These are phyloP conservation scores for Thelonectria olida DNA, from an alignment of 2,329 filamentous ascomycete genomes.

Conservation along the genomic window DNA sequence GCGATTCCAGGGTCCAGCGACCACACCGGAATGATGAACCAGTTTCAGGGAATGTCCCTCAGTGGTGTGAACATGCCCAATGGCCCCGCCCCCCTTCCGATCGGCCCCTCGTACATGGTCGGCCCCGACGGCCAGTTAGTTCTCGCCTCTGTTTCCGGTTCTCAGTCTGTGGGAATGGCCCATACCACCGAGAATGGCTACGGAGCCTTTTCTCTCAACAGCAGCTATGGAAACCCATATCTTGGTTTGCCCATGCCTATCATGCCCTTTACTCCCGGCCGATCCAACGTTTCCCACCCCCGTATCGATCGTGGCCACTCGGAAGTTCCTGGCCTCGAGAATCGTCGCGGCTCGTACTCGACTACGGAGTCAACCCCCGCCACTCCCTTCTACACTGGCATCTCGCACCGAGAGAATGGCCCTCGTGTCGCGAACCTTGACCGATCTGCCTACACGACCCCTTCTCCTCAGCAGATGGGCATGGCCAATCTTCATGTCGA, in stretches of 20 bases:
- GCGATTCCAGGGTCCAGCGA: slow-evolving; percentile 44
- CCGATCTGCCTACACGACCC: slow-evolving; percentile 72
- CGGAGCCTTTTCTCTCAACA: slow-evolving; percentile 44
- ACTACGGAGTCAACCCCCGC: slow-evolving; percentile 73
- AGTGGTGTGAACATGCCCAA: slow-evolving; percentile 47
- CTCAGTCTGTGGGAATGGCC: slow-evolving; percentile 47
- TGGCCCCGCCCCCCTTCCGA: slow-evolving; percentile 45
- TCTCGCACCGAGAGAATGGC: slow-evolving; percentile 67
- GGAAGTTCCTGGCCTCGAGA: slow-evolving; percentile 70
- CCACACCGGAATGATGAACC: slow-evolving; percentile 43
- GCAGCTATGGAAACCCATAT: slow-evolving; percentile 49
- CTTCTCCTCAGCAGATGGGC: slow-evolving; percentile 70
- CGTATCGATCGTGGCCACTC: slow-evolving; percentile 58
- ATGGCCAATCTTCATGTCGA: slow-evolving; percentile 52
- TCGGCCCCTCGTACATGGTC: slow-evolving; percentile 48
- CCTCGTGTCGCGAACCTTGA: slow-evolving; percentile 68
- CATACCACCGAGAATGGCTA: slow-evolving; percentile 48
- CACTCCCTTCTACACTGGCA: slow-evolving; percentile 70
- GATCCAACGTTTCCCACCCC: slow-evolving; percentile 53
- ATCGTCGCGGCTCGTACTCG: slow-evolving; percentile 73
- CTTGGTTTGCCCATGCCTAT: slow-evolving; percentile 49
- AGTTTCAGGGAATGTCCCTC: slow-evolving; percentile 51
- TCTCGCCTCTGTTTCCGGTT: slow-evolving; percentile 47
- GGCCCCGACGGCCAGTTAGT: slow-evolving; percentile 51
- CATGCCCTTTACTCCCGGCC: slow-evolving; percentile 64